These are phyloP conservation scores for Penicillium crustosum DNA, from an alignment of 2,329 filamentous ascomycete species.

Conservation along the genomic window DNA sequence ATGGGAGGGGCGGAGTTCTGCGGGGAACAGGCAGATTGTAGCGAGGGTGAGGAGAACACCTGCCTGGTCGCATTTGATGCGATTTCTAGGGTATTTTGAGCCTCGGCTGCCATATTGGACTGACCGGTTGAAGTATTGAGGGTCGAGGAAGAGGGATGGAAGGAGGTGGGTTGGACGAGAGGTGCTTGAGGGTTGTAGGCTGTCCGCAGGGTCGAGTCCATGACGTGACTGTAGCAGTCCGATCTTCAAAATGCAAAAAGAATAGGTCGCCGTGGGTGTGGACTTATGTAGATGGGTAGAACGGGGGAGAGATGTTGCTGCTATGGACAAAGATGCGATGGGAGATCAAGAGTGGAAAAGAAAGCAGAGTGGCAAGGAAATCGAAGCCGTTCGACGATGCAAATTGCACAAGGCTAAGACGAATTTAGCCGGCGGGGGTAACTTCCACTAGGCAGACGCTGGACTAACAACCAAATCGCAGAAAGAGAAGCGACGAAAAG, in stretches of 20 bases:
- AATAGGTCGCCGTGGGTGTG: background rate
- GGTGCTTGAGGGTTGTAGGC: slow-evolving; percentile 18
- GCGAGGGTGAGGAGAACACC: slow-evolving; percentile 16
- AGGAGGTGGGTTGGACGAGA: slow-evolving; percentile 10
- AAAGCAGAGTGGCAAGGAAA: slow-evolving; percentile 4
- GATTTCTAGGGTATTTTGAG: slow-evolving; percentile 13
- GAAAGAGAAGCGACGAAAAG: background rate
- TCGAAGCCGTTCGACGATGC: slow-evolving; percentile 3
- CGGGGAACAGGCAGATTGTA: slow-evolving; percentile 15
- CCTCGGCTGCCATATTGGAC: slow-evolving; percentile 10
- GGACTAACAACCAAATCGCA: background rate
- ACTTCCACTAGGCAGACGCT: background rate
- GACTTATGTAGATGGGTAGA: background rate
- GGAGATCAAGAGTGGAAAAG: background rate
- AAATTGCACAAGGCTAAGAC: background rate
- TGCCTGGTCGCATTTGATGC: slow-evolving; percentile 15
- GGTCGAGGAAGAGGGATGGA: slow-evolving; percentile 12
- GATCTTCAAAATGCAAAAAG: background rate
- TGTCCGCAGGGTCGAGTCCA: slow-evolving; percentile 21
- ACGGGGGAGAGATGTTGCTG: background rate
- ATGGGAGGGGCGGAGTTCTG: slow-evolving; percentile 16
- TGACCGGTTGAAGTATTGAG: slow-evolving; percentile 12
- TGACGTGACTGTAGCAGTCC: slow-evolving; percentile 8
- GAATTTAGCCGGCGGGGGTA: background rate
- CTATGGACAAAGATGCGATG: background rate